These are phyloP conservation scores for Penicillium manginii DNA, from an alignment of 495 filamentous ascomycete species.

Conservation along the genomic window DNA sequence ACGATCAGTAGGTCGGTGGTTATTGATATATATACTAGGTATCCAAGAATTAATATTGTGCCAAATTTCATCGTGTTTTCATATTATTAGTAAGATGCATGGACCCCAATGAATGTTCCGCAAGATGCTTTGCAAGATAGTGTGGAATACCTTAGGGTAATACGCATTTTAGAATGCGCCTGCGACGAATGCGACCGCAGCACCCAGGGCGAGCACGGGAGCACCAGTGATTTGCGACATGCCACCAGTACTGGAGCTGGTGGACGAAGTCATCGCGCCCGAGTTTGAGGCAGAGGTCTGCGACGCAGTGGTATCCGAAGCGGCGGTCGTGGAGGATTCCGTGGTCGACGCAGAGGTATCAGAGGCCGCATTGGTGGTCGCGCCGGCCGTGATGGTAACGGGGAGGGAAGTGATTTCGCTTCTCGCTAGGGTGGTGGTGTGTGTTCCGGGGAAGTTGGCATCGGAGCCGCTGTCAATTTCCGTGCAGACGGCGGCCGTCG, in stretches of 20 bases:
- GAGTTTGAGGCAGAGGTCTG: neutral
- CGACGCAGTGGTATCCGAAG: neutral
- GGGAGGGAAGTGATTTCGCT: constrained; percentile 27
- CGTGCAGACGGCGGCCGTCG: constrained; percentile 42
- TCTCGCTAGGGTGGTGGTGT: constrained; percentile 18
- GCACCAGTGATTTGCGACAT: constrained; percentile 15
- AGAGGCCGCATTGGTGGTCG: constrained; percentile 17
- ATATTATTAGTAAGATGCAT: neutral
- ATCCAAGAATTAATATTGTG: too few relatives aligned
- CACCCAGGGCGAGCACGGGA: constrained; percentile 12
- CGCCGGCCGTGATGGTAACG: constrained; percentile 41
- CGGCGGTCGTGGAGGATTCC: neutral
- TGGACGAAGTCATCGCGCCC: neutral
- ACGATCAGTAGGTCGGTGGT: too few relatives aligned
- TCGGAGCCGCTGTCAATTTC: constrained; percentile 29
- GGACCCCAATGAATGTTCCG: neutral
- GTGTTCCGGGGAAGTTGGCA: constrained; percentile 29
- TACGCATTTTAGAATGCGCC: constrained; percentile 16
- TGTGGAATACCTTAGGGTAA: too few relatives aligned
- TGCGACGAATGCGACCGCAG: constrained; percentile 17
- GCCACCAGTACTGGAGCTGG: constrained; percentile 25
- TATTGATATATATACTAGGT: too few relatives aligned
- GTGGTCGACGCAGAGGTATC: constrained; percentile 10
- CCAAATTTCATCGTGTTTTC: too few relatives aligned
- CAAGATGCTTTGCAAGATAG: neutral